Conservation (phyloP, 1,139 yeast genomes). For the Candida sojae region DNA sequence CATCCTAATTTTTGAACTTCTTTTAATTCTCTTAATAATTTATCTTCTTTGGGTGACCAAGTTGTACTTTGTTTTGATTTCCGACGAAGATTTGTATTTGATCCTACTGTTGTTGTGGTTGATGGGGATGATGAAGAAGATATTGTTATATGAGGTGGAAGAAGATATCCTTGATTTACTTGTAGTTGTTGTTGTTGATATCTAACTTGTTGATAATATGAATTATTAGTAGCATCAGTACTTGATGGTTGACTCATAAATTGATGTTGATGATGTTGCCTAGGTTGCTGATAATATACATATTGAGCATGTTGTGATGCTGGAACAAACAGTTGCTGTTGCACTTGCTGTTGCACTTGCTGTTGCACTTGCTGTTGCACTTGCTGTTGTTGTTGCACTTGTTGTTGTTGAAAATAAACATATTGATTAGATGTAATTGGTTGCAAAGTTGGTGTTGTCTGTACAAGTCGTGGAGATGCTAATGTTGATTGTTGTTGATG, state of each 20-base stretch:
- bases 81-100: constrained; percentile 7
- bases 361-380: background rate
- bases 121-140: background rate
- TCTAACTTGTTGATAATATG: background rate
- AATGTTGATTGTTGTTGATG: background rate
- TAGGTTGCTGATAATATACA: background rate
- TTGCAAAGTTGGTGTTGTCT: background rate
- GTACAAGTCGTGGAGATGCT: background rate
- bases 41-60: constrained; percentile 44
- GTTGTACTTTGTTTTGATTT: constrained; percentile 38
- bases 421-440: background rate
- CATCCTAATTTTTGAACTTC: constrained; percentile 47
- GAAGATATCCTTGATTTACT: background rate
- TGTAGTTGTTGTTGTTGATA: constrained; percentile 1
- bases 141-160: background rate
- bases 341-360: background rate
- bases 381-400: background rate
- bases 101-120: background rate
- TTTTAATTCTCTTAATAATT: constrained; percentile 36
- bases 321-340: background rate
- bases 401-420: constrained; percentile 1
- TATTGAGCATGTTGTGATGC: background rate
- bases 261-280: background rate
- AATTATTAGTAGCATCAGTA: background rate
- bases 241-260: background rate